phyloP scores from a whole-genome alignment of 2,329 filamentous ascomycete genomes.

The Neobulgaria alba region DNA sequence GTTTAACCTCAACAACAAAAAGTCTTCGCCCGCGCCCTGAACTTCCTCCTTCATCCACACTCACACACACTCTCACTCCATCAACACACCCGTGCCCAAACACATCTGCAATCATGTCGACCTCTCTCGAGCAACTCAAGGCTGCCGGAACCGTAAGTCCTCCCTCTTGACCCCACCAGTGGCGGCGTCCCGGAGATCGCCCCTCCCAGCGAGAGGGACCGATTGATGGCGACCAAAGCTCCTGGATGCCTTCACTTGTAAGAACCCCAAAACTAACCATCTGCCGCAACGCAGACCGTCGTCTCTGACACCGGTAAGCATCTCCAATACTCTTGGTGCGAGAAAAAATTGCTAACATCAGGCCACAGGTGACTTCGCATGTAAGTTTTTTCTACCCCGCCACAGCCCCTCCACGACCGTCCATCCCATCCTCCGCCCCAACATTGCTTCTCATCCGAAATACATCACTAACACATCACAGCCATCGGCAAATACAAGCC shows the following conservation, averaged over 20 bases:
- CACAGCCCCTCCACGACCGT: constrained; percentile 4
- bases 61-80: constrained; percentile 4
- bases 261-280: too few relatives aligned
- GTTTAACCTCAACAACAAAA: constrained; percentile 13
- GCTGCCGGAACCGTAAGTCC: constrained; percentile 83
- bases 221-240: not conserved
- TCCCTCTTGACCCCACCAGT: constrained; percentile 21
- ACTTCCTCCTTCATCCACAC: constrained; percentile 1
- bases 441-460: too few relatives aligned
- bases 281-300: constrained; percentile 55
- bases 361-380: constrained; percentile 65
- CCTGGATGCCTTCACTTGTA: not conserved
- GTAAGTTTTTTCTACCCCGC: constrained; percentile 44
- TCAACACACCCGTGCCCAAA: not conserved
- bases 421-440: too few relatives aligned
- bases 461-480: constrained; percentile 28
- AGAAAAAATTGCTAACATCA: constrained; percentile 15
- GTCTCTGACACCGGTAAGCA: constrained; percentile 89
- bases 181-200: constrained; percentile 9
- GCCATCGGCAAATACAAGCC: constrained; percentile 99
- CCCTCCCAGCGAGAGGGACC: constrained; percentile 7
- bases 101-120: constrained; percentile 53
- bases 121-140: constrained; percentile 94
- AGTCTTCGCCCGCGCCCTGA: constrained; percentile 4
- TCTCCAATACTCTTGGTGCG: constrained; percentile 3